Percentiles rank a stretch among this genome's conserved stretches.
phyloP scores from a whole-genome alignment of 805 yeast species.

The Candida vartiovaarae region DNA sequence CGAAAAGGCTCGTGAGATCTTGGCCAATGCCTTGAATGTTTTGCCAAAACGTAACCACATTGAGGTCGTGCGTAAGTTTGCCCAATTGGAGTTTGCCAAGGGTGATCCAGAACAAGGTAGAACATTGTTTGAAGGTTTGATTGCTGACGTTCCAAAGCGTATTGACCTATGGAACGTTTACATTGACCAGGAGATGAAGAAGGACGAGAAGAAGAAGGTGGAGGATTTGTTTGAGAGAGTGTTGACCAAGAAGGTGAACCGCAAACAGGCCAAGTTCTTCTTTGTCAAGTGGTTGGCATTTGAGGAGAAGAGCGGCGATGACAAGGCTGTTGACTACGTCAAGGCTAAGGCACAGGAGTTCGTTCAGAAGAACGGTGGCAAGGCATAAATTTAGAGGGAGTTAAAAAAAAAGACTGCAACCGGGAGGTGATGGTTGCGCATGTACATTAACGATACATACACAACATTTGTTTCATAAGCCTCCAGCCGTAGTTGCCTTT shows the following conservation, averaged over 20 bases:
- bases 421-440: not conserved
- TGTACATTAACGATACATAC: not conserved
- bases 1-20: constrained; percentile 63
- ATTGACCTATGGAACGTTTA: constrained; percentile 94
- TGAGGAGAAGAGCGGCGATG: constrained; percentile 66
- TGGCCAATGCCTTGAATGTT: constrained; percentile 65
- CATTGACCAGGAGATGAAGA: constrained; percentile 85
- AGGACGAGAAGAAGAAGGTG: constrained; percentile 55
- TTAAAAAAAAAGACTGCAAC: not conserved
- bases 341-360: constrained; percentile 87
- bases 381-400: not conserved
- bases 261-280: constrained; percentile 91
- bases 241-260: constrained; percentile 52
- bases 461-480: not conserved
- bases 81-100: constrained; percentile 75
- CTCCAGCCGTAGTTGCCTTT: too few relatives aligned
- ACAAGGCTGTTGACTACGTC: constrained; percentile 70
- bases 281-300: constrained; percentile 85
- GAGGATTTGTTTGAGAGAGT: constrained; percentile 83
- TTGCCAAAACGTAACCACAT: constrained; percentile 69
- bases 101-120: constrained; percentile 95
- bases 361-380: constrained; percentile 31
- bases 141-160: constrained; percentile 86
- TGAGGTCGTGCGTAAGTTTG: constrained; percentile 81
- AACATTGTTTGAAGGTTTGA: constrained; percentile 85